Evolutionary conservation across 1,284 basidiomycete genomes (phyloP).

Genomic region (Psilocybe mexicana): DNA sequence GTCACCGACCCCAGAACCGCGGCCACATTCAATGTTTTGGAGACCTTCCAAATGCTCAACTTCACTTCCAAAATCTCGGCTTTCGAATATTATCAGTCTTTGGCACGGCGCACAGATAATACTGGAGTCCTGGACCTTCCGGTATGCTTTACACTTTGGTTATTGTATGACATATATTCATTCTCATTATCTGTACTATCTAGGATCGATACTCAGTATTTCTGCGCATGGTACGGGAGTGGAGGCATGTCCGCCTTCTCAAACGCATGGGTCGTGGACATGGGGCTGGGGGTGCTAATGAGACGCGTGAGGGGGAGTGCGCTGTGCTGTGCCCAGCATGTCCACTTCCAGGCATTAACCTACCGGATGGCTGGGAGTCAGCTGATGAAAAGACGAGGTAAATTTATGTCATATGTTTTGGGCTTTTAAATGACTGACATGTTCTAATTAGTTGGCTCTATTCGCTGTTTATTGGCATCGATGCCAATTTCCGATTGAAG

Average conservation of each 20-base stretch:
- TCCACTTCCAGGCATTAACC: constrained; percentile 32
- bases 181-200: no score
- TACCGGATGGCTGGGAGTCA: constrained; percentile 31
- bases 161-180: no score
- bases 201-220: constrained; percentile 21
- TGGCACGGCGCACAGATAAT: constrained; percentile 24
- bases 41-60: constrained; percentile 25
- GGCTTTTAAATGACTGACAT: background rate
- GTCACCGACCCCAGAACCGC: constrained; percentile 25
- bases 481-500: constrained; percentile 25
- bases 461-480: constrained; percentile 20
- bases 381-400: background rate
- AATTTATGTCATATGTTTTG: constrained; percentile 12
- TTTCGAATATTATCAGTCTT: constrained; percentile 27
- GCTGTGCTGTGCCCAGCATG: constrained; percentile 37
- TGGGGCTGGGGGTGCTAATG: constrained; percentile 18
- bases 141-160: no score
- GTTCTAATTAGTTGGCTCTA: constrained; percentile 17
- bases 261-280: constrained; percentile 35
- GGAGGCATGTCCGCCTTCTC: constrained; percentile 31
- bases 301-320: constrained; percentile 27
- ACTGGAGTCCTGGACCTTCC: no score
- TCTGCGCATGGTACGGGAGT: constrained; percentile 19
- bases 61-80: constrained; percentile 23
- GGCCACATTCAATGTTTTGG: constrained; percentile 26